Conservation (phyloP, 139 green algal species). For the Haematococcus sp. region DNA sequence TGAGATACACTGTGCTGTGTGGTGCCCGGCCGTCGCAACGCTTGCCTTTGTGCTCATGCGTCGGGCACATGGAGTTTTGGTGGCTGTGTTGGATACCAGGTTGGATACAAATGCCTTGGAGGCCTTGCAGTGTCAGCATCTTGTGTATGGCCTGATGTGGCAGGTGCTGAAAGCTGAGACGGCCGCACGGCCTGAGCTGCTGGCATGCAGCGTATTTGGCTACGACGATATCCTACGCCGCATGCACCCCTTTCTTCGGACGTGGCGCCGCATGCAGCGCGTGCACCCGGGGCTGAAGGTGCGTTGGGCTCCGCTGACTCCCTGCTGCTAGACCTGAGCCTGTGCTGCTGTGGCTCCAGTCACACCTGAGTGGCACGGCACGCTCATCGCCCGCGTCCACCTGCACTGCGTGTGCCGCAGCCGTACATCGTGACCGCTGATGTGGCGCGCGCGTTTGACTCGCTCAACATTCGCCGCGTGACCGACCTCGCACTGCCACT, state of each 20-base stretch:
- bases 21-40: too few species aligned
- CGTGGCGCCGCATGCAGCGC: conserved; percentile 5
- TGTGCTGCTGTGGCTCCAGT: not conserved
- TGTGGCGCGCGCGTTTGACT: conserved; percentile 80
- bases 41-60: too few species aligned
- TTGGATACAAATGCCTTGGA: too few species aligned
- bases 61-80: too few species aligned
- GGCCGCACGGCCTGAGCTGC: conserved; percentile 24
- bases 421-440: conserved; percentile 74
- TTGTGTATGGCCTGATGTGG: not conserved
- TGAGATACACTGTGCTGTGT: too few species aligned
- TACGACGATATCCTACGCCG: conserved; percentile 67
- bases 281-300: not conserved
- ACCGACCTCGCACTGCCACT: conserved; percentile 51
- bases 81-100: too few species aligned
- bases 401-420: not conserved
- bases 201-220: conserved; percentile 74
- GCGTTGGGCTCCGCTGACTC: too few species aligned
- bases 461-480: conserved; percentile 49
- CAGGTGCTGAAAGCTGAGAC: conserved; percentile 71
- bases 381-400: too few species aligned
- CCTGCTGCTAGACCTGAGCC: too few species aligned
- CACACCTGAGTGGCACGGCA: not conserved
- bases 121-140: too few species aligned
- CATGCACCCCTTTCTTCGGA: conserved; percentile 40